These are phyloP conservation scores for Cercospora citrullina DNA, from an alignment of 2,329 filamentous ascomycete genomes.

Conservation along the genomic window DNA sequence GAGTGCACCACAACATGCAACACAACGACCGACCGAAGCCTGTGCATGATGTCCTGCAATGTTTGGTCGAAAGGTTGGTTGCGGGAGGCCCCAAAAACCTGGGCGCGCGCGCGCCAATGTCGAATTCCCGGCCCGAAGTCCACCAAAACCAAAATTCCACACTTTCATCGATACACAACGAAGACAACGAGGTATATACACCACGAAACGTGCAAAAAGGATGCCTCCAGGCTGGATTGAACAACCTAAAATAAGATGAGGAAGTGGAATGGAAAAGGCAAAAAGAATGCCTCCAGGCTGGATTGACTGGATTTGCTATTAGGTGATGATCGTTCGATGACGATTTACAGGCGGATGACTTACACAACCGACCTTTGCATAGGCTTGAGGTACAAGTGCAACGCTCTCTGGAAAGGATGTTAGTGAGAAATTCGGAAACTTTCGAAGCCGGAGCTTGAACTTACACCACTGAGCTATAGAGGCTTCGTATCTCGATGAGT, in stretches of 20 bases:
- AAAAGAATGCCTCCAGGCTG: too few relatives aligned
- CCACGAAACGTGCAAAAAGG: not conserved
- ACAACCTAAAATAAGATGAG: too few relatives aligned
- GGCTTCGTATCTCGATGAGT: not conserved
- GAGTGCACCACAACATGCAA: not conserved
- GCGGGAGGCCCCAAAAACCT: not conserved
- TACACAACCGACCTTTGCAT: constrained; percentile 16
- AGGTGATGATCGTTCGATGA: too few relatives aligned
- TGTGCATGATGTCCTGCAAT: not conserved
- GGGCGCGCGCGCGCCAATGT: not conserved
- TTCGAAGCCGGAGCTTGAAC: not conserved
- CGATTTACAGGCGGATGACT: too few relatives aligned
- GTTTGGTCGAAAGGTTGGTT: not conserved
- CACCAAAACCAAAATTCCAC: not conserved
- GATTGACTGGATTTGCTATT: too few relatives aligned
- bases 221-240: constrained; percentile 12
- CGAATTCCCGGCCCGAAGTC: not conserved
- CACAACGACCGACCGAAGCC: not conserved
- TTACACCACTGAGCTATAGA: constrained; percentile 6
- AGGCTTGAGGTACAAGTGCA: constrained; percentile 6
- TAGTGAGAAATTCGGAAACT: not conserved
- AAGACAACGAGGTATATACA: not conserved
- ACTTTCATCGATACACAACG: not conserved
- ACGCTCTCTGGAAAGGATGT: not conserved
- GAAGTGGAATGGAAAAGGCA: too few relatives aligned